These are phyloP conservation scores for Globisporangium polare DNA, from an alignment of 352 stramenopile genomes.

Conservation along the genomic window DNA sequence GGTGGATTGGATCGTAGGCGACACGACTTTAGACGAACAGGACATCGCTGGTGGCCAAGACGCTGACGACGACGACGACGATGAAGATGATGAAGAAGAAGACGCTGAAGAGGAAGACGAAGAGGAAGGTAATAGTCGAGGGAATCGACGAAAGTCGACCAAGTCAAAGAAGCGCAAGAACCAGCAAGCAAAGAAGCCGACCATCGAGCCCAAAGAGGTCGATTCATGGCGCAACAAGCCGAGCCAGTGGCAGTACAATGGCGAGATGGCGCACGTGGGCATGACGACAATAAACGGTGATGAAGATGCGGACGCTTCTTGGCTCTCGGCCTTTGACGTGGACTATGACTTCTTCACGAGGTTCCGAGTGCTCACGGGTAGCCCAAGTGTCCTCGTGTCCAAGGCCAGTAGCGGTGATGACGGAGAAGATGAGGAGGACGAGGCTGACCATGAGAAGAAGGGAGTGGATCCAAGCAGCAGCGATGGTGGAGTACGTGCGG, in stretches of 20 bases:
- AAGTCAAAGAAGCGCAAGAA: slow-evolving; percentile 20
- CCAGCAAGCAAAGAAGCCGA: slow-evolving; percentile 18
- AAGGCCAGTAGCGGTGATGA: slow-evolving; percentile 9
- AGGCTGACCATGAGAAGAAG: background rate
- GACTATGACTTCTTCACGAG: slow-evolving; percentile 17
- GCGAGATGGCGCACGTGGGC: slow-evolving; percentile 37
- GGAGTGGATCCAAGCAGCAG: background rate
- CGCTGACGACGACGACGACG: slow-evolving; percentile 31
- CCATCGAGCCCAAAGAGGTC: slow-evolving; percentile 30
- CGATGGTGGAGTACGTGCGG: background rate
- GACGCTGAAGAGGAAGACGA: slow-evolving; percentile 33
- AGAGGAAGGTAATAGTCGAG: slow-evolving; percentile 7
- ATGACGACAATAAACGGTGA: slow-evolving; percentile 5
- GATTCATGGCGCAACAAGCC: slow-evolving; percentile 21
- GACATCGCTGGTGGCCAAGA: slow-evolving; percentile 18
- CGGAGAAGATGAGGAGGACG: slow-evolving; percentile 27
- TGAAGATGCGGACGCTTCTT: slow-evolving; percentile 14
- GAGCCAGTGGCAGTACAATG: slow-evolving; percentile 31
- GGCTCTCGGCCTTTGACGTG: slow-evolving; percentile 21
- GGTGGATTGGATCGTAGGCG: slow-evolving; percentile 58
- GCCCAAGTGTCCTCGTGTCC: background rate
- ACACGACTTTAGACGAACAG: slow-evolving; percentile 42
- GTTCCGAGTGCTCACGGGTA: slow-evolving; percentile 10
- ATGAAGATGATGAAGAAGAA: slow-evolving; percentile 35
- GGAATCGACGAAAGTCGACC: slow-evolving; percentile 11